Evolutionary conservation across 129 eudicot species (phyloP), one percentile per base, ranked within the genome.

Genomic region (Solidago caesia): DNA sequence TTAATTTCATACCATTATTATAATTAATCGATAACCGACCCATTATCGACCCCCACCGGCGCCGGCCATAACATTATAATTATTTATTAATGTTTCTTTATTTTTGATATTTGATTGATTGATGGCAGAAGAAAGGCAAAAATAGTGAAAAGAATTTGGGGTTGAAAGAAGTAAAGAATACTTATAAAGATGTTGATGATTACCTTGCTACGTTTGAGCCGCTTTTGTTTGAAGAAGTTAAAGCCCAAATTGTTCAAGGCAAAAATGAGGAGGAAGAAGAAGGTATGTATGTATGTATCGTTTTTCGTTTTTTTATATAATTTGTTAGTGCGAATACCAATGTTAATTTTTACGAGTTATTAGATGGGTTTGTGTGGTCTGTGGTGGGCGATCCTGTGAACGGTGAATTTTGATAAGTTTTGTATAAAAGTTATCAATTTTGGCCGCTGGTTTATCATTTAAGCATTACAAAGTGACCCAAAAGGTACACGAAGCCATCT

Each of bases 151-250:
- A 74, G 75, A 79, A 75, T 59, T 65, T 75, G 44, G 96, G 93
- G 0, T 56, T 94, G 75, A 90, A 76, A 75, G 61, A 82, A 68
- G 97, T 88, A 48, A 90, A 90, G 91, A 82, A 86, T 59, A 83
- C 87, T 9, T 94, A 82, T 25, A 76, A 76, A 71, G 87, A 85
- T 84, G 93, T 90, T 45, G 83, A 94, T 73, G 97, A 94, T 21
- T 94, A 94, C 77, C 80, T 94, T 68, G 55, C 80, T 2, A 88
- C 87, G 1, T 94, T 88, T 77, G 97, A 94, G 86, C 98, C 97
- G 12, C 90, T 94, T 47, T 73, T 94, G 45, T 94, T 94, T 75
- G 97, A 94, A 88, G 98, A 94, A 79, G 98, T 85, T 74, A 94
- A 94, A 79, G 97, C 97, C 56, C 97, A 94, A 75, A 90, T 94